Evolutionary conservation across 305 asterid species (phyloP).

Genomic region (Rubia tinctorum): DNA sequence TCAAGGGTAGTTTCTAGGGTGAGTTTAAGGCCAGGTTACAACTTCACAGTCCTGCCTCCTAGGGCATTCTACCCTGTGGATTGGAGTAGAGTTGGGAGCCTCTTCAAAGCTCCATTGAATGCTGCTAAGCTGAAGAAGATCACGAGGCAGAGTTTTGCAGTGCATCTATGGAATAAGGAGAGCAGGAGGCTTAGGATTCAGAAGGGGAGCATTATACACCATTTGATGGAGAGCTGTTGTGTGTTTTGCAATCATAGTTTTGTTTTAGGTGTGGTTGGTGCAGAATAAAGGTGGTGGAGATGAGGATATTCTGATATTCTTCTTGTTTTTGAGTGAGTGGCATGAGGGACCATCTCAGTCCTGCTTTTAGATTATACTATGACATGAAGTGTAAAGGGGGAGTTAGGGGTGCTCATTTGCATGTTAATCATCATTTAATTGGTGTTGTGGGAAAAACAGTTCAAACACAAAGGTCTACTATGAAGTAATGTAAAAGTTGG

Average conservation of each 20-base stretch:
- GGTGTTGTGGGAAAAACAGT: neutral
- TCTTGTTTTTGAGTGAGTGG: neutral
- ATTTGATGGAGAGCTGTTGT: conserved; percentile 43
- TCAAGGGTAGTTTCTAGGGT: conserved; percentile 79
- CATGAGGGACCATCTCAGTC: conserved; percentile 46
- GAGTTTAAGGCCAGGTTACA: conserved; percentile 44
- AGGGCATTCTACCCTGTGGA: conserved; percentile 83
- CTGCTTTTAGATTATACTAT: conserved; percentile 12
- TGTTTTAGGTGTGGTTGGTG: neutral
- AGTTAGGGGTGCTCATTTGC: conserved; percentile 3
- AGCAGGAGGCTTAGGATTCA: conserved; percentile 55
- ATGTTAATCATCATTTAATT: neutral
- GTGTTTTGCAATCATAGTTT: conserved; percentile 37
- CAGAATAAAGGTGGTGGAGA: conserved; percentile 6
- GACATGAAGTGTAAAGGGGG: conserved; percentile 12
- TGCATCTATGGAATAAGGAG: conserved; percentile 94
- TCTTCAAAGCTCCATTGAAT: conserved; percentile 55
- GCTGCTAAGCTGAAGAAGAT: conserved; percentile 51
- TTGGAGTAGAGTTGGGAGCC: conserved; percentile 68
- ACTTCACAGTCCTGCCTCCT: conserved; percentile 59
- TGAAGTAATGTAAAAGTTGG: too few species aligned
- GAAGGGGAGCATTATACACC: conserved; percentile 71
- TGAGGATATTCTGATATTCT: neutral
- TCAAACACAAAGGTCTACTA: neutral
- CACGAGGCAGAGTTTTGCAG: conserved; percentile 47